Base-by-base conservation (phyloP, 1,139 yeast genomes). In the Kodamaea fungicola region DNA sequence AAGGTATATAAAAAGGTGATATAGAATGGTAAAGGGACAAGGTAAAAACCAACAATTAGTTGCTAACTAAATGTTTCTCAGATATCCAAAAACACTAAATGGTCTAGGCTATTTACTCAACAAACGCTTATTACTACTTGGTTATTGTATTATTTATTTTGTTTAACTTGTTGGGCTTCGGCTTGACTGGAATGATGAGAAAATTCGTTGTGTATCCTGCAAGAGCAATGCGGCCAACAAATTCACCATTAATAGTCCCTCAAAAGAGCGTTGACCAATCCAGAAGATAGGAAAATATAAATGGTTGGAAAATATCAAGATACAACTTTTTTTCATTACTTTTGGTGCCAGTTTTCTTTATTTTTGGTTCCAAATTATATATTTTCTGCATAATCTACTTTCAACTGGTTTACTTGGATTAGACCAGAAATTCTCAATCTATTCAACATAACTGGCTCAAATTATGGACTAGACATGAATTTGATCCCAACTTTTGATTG, bases 401-500 rank as follows among this genome's bases (percentile, higher is more conserved):
- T 51, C 41, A 49, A 46, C 41, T 51, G 55, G 55, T 42, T 47
- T 39, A 44, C 56, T 2, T 51, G 56, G 55, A 51, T 49, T 8
- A 40, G 41, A 13, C 55, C 54, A 2, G 27, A 44, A 19, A 50
- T 49, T 37, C 40, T 42, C 34, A 40, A 46, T 28, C 42, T 51
- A 27, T 51, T 51, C 3, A 29, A 34, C 6, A 35, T 51, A 6
- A 50, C 54, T 3, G 55, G 56, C 1, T 36, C 43, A 3, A 13
- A 27, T 7, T 22, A 31, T 13, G 55, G 56, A 1, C 35, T 50
- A 31, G 54, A 53, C 2, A 23, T 50, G 12, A 51, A 50, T 24
- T 54, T 55, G 6, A 40, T 50, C 22, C 44, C 54, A 19, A 29
- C 49, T 6, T 50, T 50, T 28, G 56, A 52, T 31, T 50, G 54